Base-by-base conservation (phyloP, 192 early-diverging fungal genomes). In the Gonapodya prolifera region DNA sequence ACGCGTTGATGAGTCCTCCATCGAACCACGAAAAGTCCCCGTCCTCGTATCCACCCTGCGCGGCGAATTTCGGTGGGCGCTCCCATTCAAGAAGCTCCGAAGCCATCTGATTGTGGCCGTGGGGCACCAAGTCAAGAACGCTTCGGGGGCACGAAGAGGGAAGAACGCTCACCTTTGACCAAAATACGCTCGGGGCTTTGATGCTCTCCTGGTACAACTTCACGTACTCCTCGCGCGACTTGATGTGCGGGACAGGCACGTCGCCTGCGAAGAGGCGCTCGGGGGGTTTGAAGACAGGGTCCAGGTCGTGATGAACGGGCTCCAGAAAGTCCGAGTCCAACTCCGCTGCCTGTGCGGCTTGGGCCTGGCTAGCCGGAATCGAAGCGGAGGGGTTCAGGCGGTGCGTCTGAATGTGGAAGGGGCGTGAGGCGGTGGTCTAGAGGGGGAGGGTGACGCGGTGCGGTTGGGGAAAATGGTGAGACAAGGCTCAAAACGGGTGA, bases 1-100 rank as follows among this genome's bases (percentile, higher is more conserved):
- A 88, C n/a, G 91, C 93, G 81, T 98, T 98, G 80, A 98, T 85
- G 80, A 91, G 83, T 35, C 96, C 96, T 79, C 92, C 92, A 32
- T 87, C 82, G 87, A 98, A 98, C 96, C 96, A 98, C 35, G 94
- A 88, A 78, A 93, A 88, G 83, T 98, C 91, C 75, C 96, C 96
- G 36, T 91, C 85, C 33, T 89, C 81, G 79, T 96, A 93, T 69
- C 84, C 84, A 34, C 96, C 95, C 35, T 87, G 83, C 30, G 80
- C 78, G 77, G 92, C 92, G 33, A 85, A 86, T 75, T 86, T 83
- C 83, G 95, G 96, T 69, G 93, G 92, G 80, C 86, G 87, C 79
- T 85, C 83, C 96, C 96, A 98, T 45, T 85, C 82, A 78, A 98
- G 82, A 34, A 93, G 81, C 71, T 96, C 91, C 36, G 84, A 87